phyloP scores from a whole-genome alignment of 805 yeast species.

The Cyberlindnera subsufficiens region DNA sequence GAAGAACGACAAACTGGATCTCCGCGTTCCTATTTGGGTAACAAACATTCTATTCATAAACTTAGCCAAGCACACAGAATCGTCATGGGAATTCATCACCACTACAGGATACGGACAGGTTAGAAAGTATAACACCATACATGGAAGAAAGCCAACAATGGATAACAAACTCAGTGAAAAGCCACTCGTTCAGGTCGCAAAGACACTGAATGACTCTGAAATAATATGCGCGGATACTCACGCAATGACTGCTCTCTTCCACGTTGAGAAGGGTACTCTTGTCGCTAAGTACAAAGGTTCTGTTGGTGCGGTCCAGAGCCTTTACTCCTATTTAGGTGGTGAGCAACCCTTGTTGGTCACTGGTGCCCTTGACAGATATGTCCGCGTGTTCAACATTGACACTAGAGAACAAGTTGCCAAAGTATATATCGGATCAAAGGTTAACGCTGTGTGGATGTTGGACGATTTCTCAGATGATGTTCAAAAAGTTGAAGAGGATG shows the following conservation, averaged over 20 bases:
- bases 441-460: conserved; percentile 45
- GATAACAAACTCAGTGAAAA: conserved; percentile 49
- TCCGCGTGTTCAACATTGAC: conserved; percentile 64
- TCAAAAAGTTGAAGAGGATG: conserved; percentile 23
- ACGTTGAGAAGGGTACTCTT: conserved; percentile 43
- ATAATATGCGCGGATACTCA: conserved; percentile 72
- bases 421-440: conserved; percentile 71
- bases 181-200: conserved; percentile 38
- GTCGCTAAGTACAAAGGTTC: conserved; percentile 74
- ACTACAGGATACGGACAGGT: conserved; percentile 73
- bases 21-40: conserved; percentile 81
- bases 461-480: conserved; percentile 35
- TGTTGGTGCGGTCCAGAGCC: conserved; percentile 55
- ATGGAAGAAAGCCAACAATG: conserved; percentile 63
- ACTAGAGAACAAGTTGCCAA: conserved; percentile 58
- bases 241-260: conserved; percentile 52
- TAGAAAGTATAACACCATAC: conserved; percentile 63
- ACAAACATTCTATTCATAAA: conserved; percentile 46
- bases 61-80: conserved; percentile 26
- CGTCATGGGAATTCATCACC: conserved; percentile 49
- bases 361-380: conserved; percentile 86
- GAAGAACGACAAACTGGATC: conserved; percentile 68
- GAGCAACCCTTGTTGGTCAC: conserved; percentile 48
- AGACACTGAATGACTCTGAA: conserved; percentile 27
- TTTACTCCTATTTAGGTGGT: conserved; percentile 18